Percentiles rank a stretch among this genome's conserved stretches.
These are phyloP conservation scores for Ramaria sp. DNA, from an alignment of 768 basidiomycete genomes.

Conservation along the genomic window DNA sequence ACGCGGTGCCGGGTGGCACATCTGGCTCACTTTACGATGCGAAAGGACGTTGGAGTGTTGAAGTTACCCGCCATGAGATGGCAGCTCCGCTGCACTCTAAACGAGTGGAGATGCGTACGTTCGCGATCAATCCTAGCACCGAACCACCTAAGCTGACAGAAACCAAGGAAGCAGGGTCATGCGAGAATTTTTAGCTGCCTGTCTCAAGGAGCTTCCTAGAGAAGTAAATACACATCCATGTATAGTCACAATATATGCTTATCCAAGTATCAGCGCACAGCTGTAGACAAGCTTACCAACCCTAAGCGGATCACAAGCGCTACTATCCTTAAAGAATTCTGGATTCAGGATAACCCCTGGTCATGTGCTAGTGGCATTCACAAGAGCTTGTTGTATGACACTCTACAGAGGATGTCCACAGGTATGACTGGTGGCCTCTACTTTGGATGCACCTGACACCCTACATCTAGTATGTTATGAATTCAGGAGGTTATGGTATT, in stretches of 20 bases:
- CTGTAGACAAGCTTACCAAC: constrained; percentile 81
- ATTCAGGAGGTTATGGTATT: too few relatives aligned
- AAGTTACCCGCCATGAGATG: constrained; percentile 95
- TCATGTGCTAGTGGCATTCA: constrained; percentile 54
- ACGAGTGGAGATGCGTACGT: constrained; percentile 67
- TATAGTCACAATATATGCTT: constrained; percentile 4
- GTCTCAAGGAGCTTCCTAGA: constrained; percentile 68
- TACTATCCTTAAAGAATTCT: constrained; percentile 68
- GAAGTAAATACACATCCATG: constrained; percentile 38
- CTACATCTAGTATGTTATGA: too few relatives aligned
- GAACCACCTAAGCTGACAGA: constrained; percentile 76
- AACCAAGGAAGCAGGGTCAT: constrained; percentile 70
- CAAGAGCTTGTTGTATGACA: constrained; percentile 67
- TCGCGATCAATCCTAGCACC: constrained; percentile 79
- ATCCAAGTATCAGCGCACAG: constrained; percentile 47
- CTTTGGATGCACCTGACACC: background rate
- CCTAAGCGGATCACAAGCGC: constrained; percentile 83
- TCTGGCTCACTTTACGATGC: constrained; percentile 82
- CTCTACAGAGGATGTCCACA: constrained; percentile 42
- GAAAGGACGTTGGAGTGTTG: constrained; percentile 97
- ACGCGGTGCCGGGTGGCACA: constrained; percentile 99
- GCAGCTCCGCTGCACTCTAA: constrained; percentile 88
- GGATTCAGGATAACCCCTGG: constrained; percentile 70
- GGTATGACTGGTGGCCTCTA: background rate
- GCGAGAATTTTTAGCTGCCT: constrained; percentile 77